phyloP scores from a whole-genome alignment of 805 yeast genomes.

The Metschnikowia lochheadii region DNA sequence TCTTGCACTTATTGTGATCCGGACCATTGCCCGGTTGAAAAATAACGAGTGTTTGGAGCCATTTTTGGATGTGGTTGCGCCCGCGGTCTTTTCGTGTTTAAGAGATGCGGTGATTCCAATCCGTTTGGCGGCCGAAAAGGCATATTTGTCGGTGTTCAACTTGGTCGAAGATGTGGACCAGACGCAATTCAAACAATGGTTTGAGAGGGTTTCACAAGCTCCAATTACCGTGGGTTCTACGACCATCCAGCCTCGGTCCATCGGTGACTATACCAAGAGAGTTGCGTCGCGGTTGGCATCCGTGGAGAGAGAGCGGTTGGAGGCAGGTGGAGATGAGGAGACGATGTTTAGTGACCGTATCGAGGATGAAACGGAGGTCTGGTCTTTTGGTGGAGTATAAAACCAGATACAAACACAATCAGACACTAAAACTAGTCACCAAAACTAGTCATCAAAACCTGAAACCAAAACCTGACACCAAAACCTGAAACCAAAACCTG shows the following conservation, averaged over 20 bases:
- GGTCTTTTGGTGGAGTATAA: conserved; percentile 69
- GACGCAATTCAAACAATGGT: conserved; percentile 61
- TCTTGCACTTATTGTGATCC: conserved; percentile 64
- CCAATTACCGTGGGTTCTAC: conserved; percentile 42
- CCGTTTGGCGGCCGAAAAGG: conserved; percentile 91
- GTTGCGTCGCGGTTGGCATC: conserved; percentile 83
- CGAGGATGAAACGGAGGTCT: conserved; percentile 83
- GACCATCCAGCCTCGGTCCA: conserved; percentile 59
- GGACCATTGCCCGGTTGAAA: conserved; percentile 69
- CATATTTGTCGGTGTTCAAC: conserved; percentile 67
- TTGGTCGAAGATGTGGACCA: conserved; percentile 63
- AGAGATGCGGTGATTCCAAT: conserved; percentile 89
- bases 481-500: neutral
- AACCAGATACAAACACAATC: too few species aligned
- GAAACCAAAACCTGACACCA: too few species aligned
- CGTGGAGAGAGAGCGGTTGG: conserved; percentile 83
- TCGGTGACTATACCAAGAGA: conserved; percentile 85
- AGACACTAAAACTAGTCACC: too few species aligned
- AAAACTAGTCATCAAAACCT: too few species aligned
- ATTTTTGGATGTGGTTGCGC: conserved; percentile 53
- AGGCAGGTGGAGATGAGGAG: conserved; percentile 87
- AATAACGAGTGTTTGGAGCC: conserved; percentile 48
- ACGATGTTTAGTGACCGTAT: conserved; percentile 77
- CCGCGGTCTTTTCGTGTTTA: conserved; percentile 75
- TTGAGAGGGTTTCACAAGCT: conserved; percentile 35